Base-by-base conservation (phyloP, 1,284 basidiomycete species). In the Hypsizygus ulmarius region DNA sequence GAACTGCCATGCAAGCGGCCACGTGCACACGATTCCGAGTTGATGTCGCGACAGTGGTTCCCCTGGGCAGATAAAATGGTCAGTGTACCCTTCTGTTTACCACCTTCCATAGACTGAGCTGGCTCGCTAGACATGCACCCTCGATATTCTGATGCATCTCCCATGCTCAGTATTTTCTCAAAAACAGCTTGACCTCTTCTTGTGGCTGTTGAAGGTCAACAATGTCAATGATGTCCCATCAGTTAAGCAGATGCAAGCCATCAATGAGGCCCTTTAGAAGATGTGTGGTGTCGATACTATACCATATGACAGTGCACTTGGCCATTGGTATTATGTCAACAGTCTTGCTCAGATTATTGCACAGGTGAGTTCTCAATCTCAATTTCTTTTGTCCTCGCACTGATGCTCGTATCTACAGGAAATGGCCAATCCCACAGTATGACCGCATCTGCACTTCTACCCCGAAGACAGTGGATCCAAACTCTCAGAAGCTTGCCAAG, bases 101-200 rank as follows among this genome's bases (percentile, higher is more conserved):
- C n/a, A n/a, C n/a, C n/a, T n/a, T n/a, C n/a, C n/a, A n/a, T n/a
- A n/a, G n/a, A n/a, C n/a, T n/a, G n/a, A n/a, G n/a, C n/a, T n/a
- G n/a, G n/a, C n/a, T n/a, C n/a, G n/a, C n/a, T 12, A 70, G 68
- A 58, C 62, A 2, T 69, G 67, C 39, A 62, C 64, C 0, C 47
- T 70, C 0, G 65, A 70, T 39, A 60, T 69, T 9, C 35, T 70
- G 0, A 66, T 64, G 60, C 67, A 69, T 46, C 59, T 71, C 0
- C 68, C 66, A 3, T 58, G 61, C 2, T 69, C 67, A 2, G 59
- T 62, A 3, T 70, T 69, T 38, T 69, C 66, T 0, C 47, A 60
- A 0, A 49, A 54, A 1, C 64, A 70, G 37, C 54, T 67, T 3
- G 67, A 69, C 29, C 44, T 69, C 0, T 60, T 71, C 16, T 46